Evolutionary conservation across 1,139 yeast species (phyloP), one percentile per base, ranked within the genome.

Genomic region (Pichia sp.): DNA sequence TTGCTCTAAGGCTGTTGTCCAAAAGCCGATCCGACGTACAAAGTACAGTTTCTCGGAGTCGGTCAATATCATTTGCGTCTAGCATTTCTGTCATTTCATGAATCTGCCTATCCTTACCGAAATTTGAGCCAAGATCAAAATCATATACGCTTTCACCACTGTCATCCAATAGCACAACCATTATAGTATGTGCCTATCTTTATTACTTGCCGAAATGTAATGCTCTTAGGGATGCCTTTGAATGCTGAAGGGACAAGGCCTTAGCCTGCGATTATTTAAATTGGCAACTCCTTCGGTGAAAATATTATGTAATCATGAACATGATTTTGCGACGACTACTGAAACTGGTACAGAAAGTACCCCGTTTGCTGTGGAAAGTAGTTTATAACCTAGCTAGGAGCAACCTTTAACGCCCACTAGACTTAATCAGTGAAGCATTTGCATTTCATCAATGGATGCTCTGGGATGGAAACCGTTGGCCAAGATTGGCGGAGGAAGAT

Each of bases 1-100:
- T 62, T 7, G 68, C 52, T 51, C 89, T 67, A 36, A 76, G 58
- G 4, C 72, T 72, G 50, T 73, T 70, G 54, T 65, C 71, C 2
- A 82, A 65, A 31, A 82, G 66, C 0, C 87, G 87, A 47, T 77
- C 79, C 29, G 80, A 70, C 0, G 82, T 72, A 7, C 46, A 46
- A 36, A 46, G 26, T 4, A 44, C 29, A 2, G 38, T 54, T n/a
- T 47, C 41, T 32, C 51, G 51, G 2, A 57, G 54, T 74, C 69
- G 32, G 2, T 49, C 48, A 13, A 53, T 29, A 49, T 58, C 60
- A 42, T 56, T 52, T 5, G 59, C 59, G 41, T 58, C 57, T n/a
- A 54, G 32, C 40, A 48, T 50, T 29, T 45, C 48, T 5, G 43
- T 11, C 44, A 53, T 38, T 16, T 49, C 47, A 30, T 41, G 34